Evolutionary conservation across 1,284 basidiomycete species (phyloP), one percentile per base, ranked within the genome.

Genomic region (Trichosporon sp.): DNA sequence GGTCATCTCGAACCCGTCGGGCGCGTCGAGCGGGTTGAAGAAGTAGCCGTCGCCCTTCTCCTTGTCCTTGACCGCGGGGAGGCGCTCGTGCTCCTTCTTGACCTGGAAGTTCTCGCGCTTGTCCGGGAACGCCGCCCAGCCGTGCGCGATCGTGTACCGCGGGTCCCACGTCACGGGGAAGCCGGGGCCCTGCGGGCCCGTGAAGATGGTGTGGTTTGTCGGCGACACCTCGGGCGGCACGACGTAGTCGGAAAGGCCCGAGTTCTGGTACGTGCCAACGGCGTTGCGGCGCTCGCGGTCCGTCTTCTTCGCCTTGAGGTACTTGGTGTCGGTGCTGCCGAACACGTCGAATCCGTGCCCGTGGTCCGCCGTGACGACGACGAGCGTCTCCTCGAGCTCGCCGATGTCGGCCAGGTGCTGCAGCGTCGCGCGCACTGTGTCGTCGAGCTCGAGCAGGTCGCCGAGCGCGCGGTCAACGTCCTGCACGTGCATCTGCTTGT

Each of bases 401-500:
- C 83, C 83, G 53, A 83, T 81, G 76, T 81, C 70, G 70, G 80
- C 76, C 69, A 84, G 78, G 72, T 81, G 81, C 51, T 77, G 70
- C n/a, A 85, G 71, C 9, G 80, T 81, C 3, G 81, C 80, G 51
- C 78, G 76, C 51, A 85, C 68, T 5, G 83, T 83, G 73, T 84
- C 80, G 74, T 85, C 84, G 51, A 85, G 78, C 75, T 85, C 84
- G 66, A 85, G 80, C 8, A 84, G 77, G 62, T 85, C 84, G 12
- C 83, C 84, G 18, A 84, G 78, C 11, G 83, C 83, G 21, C 83
- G 81, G 68, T 83, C 80, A 56, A 83, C 79, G 69, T 83, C 81
- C 65, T 80, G 78, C 15, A 78, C 78, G 77, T 84, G 82, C 77
- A 82, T 80, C 77, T 82, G 75, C 75, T 84, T 84, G 79, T 84